Conservation (phyloP, 2,329 filamentous ascomycete species). For the Colletotrichum orbiculare region DNA sequence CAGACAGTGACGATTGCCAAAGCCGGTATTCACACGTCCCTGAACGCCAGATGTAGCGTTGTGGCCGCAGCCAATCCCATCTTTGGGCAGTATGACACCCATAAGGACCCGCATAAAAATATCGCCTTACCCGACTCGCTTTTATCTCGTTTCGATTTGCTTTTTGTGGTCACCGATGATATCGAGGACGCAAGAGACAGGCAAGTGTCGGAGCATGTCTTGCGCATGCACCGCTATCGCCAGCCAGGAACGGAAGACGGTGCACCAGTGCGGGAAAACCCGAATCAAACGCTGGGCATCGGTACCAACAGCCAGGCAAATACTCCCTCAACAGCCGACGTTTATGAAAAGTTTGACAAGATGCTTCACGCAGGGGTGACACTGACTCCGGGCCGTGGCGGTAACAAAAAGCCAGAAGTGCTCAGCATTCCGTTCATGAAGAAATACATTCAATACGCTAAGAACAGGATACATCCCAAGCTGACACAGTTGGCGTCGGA, state of each 20-base stretch:
- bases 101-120: slow-evolving; percentile 99
- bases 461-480: slow-evolving; percentile 88
- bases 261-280: slow-evolving; percentile 90
- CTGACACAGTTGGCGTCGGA: slow-evolving; percentile 92
- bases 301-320: slow-evolving; percentile 82
- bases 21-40: slow-evolving; percentile 95
- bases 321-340: slow-evolving; percentile 81
- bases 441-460: slow-evolving; percentile 99
- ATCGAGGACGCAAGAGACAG: slow-evolving; percentile 94
- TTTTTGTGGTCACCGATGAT: slow-evolving; percentile 98
- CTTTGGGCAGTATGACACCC: slow-evolving; percentile 97
- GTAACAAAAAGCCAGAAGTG: slow-evolving; percentile 83
- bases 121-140: slow-evolving; percentile 97
- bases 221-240: slow-evolving; percentile 96
- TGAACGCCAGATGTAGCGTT: slow-evolving; percentile 97
- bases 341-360: slow-evolving; percentile 95
- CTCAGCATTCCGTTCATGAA: slow-evolving; percentile 98
- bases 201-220: slow-evolving; percentile 93
- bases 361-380: slow-evolving; percentile 96
- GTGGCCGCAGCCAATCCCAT: slow-evolving; percentile 97
- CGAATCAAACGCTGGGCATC: slow-evolving; percentile 85
- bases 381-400: slow-evolving; percentile 77
- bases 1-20: slow-evolving; percentile 99
- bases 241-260: slow-evolving; percentile 94
- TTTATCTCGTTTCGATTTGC: slow-evolving; percentile 95